Evolutionary conservation across 129 eudicot genomes (phyloP).

Genomic region (Lactuca sativa): DNA sequence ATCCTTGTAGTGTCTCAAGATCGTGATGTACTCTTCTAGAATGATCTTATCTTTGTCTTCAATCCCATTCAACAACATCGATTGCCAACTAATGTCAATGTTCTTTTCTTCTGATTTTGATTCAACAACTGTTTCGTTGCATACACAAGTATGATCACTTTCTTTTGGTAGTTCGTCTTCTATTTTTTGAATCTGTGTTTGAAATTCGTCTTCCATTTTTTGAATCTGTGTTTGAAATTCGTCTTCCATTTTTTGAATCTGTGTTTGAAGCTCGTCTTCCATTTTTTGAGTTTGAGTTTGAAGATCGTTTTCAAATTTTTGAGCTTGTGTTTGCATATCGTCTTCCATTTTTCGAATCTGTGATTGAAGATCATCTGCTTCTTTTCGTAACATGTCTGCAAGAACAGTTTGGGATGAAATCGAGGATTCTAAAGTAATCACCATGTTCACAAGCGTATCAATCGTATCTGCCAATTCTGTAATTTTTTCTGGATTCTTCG

Average conservation of each 20-base stretch:
- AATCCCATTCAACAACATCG: constrained; percentile 60
- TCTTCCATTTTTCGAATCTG: constrained; percentile 49
- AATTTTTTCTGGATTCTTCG: constrained; percentile 39
- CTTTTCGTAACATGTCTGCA: constrained; percentile 53
- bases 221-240: neutral
- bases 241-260: neutral
- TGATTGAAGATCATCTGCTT: constrained; percentile 58
- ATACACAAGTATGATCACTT: neutral
- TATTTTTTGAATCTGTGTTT: neutral
- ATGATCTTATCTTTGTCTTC: constrained; percentile 75
- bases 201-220: neutral
- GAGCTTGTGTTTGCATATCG: constrained; percentile 60
- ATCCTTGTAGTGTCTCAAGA: constrained; percentile 70
- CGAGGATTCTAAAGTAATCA: constrained; percentile 57
- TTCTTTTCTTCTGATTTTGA: constrained; percentile 22
- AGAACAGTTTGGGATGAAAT: constrained; percentile 70
- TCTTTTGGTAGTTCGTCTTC: neutral
- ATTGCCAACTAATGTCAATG: constrained; percentile 54
- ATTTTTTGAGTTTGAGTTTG: neutral
- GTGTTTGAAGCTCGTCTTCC: neutral
- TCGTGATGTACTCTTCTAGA: constrained; percentile 57
- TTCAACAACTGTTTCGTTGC: constrained; percentile 13
- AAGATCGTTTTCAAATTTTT: constrained; percentile 55
- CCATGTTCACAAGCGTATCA: constrained; percentile 72
- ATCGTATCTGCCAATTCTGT: constrained; percentile 69